phyloP scores from a whole-genome alignment of 345 rosid genomes.

The Sisymbrium irio region DNA sequence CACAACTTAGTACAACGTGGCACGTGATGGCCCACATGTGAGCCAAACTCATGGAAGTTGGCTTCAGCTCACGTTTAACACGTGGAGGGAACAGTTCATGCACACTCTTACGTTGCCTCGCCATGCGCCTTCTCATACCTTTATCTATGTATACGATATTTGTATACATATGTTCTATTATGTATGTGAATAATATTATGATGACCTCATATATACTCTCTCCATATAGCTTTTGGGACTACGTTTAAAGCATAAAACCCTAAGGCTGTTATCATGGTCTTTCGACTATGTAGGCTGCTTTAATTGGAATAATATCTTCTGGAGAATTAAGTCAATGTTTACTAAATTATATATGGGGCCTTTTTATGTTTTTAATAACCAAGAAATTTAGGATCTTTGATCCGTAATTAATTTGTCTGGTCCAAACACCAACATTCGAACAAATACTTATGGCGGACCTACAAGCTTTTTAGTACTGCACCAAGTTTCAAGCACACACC shows the following conservation, averaged over 20 bases:
- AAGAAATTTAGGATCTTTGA: not conserved
- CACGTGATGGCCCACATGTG: conserved; percentile 26
- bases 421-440: not conserved
- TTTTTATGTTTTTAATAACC: not conserved
- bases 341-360: not conserved
- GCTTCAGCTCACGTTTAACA: conserved; percentile 26
- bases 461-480: too few relatives aligned
- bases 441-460: too few relatives aligned
- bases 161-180: not conserved
- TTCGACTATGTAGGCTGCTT: not conserved
- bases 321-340: not conserved
- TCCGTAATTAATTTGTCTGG: not conserved
- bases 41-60: conserved; percentile 35
- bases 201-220: conserved; percentile 22
- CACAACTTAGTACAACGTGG: conserved; percentile 32
- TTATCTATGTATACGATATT: not conserved
- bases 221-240: not conserved
- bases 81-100: conserved; percentile 36
- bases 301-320: not conserved
- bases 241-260: conserved; percentile 16
- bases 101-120: conserved; percentile 35
- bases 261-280: conserved; percentile 16
- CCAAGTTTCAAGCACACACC: too few relatives aligned
- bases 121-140: conserved; percentile 31
- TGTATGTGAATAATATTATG: not conserved